Evolutionary conservation across 2,329 filamentous ascomycete species (phyloP), one percentile per base, ranked within the genome.

Genomic region (Sporothrix protearum): DNA sequence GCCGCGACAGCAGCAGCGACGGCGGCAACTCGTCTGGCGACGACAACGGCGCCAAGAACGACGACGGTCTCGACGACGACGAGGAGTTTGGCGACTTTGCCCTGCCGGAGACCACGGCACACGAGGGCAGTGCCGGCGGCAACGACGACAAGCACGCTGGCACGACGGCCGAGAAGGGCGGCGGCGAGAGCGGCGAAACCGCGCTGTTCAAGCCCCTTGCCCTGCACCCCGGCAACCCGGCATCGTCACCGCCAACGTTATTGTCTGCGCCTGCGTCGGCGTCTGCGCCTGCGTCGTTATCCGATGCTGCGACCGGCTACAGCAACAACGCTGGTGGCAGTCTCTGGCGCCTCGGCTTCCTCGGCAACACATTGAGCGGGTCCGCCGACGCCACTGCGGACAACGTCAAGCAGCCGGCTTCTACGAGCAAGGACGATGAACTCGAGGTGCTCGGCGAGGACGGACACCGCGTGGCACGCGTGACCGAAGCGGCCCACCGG

Each of bases 31-130:
- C 80, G 76, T 69, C 80, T 72, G 42, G 83, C 74, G 82, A 83
- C 61, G 84, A 81, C 36, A 84, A 82, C 22, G 36, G 2, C 45
- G 39, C n/a, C 3, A 36, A 73, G 25, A 82, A 53, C 73, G 82
- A 82, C 67, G 83, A 80, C 39, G 83, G 82, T 61, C 86, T 85
- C 16, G 82, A 83, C 47, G 84, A 87, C 5, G 85, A 89, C 53
- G 88, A 91, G 74, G 89, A 90, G 76, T 87, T 91, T 80, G 89
- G 89, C 16, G 90, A 91, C 72, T 91, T 91, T 75, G 88, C 88
- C 74, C 88, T 91, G 81, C 86, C 88, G 12, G 88, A 89, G 77
- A 81, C 85, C 68, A 81, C 33, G 12, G 55, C 5, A 1, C 19
- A 47, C 12, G 68, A 16, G 19, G 19, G 28, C 8, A 59, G 19